Base-by-base conservation (phyloP, 2,329 filamentous ascomycete genomes). In the Epicoccum sorghinum region DNA sequence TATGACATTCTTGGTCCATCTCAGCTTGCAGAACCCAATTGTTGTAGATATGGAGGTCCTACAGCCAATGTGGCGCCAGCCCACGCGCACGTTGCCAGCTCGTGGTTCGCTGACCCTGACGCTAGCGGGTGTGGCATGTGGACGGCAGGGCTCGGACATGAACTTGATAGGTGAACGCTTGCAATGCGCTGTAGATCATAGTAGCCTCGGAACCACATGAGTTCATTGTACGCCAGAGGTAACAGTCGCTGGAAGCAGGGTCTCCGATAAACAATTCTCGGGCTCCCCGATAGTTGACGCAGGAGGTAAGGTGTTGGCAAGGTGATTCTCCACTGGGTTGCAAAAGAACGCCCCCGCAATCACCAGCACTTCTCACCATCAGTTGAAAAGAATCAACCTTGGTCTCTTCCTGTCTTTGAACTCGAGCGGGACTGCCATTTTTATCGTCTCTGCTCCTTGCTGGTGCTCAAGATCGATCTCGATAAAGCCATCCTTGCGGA, bases 151-250 rank as follows among this genome's bases (percentile, higher is more conserved):
- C 29, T 46, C 30, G 23, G 4, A 5, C 35, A 35, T 27, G 10
- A 36, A 35, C 18, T 14, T 55, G 46, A 55, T 55, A 50, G 52
- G 52, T 50, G 52, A 46, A 35, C 25, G 40, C 52, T 50, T 38
- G 33, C 38, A 25, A 37, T 37, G 52, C 46, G 38, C 41, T 24
- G 52, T 47, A 55, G 46, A 55, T 49, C 46, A n/a, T 41, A 55
- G 41, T 41, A 18, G 46, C 37, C 6, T 13, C 30, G 12, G 41
- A 25, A 25, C 23, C 23, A 14, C 45, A 41, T 41, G 50, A 49
- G 46, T 41, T 32, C 27, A 12, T 13, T 3, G 25, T 10, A 33
- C 24, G 14, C 13, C 33, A 18, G 18, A 25, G 18, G 39, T 40
- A 12, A 35, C 33, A 10, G 23, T 25, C 14, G 24, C 32, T 41